Evolutionary conservation across 2,329 filamentous ascomycete genomes (phyloP).

Genomic region (Dichotomopilus funicola): DNA sequence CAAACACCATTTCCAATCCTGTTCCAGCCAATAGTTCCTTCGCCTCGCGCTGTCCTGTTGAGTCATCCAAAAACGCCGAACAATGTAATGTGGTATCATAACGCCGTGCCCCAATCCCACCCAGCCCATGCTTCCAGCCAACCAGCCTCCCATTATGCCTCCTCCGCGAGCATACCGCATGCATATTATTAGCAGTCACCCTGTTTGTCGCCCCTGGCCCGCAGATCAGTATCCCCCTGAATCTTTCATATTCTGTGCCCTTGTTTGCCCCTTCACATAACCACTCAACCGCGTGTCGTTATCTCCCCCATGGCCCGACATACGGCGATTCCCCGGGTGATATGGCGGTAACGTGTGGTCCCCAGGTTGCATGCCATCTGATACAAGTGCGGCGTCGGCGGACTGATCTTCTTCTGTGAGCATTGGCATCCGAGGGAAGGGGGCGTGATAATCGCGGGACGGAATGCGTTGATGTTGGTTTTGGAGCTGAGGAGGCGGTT

Average conservation of each 20-base stretch:
- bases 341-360: conserved; percentile 29
- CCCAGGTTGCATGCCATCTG: conserved; percentile 23
- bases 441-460: background rate
- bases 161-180: background rate
- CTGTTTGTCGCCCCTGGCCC: too few relatives aligned
- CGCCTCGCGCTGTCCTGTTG: too few relatives aligned
- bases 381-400: conserved; percentile 21
- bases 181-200: too few relatives aligned
- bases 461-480: background rate
- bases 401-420: conserved; percentile 15
- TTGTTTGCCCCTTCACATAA: conserved; percentile 33
- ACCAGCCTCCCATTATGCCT: background rate
- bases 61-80: background rate
- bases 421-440: conserved; percentile 15
- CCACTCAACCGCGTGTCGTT: conserved; percentile 34
- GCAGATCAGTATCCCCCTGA: conserved; percentile 16
- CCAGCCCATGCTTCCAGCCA: background rate
- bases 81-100: conserved; percentile 1
- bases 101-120: background rate
- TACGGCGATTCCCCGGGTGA: conserved; percentile 27
- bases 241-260: conserved; percentile 33
- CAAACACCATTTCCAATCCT: too few relatives aligned
- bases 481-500: conserved; percentile 2
- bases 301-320: conserved; percentile 31
- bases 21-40: too few relatives aligned